phyloP scores from a whole-genome alignment of 1,284 basidiomycete genomes.

The Papiliotrema terrestris region DNA sequence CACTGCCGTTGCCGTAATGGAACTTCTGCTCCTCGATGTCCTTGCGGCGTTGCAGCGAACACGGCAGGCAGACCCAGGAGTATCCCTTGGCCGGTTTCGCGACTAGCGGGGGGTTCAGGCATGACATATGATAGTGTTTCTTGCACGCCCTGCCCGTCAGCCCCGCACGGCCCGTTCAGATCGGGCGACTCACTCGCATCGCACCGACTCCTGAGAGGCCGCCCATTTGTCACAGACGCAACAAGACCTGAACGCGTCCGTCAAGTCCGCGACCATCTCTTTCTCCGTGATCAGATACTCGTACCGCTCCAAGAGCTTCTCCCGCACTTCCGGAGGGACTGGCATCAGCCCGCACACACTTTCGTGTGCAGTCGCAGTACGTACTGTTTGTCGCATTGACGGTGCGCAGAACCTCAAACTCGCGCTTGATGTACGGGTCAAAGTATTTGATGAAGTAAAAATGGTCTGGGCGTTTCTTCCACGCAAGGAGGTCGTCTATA shows the following conservation, averaged over 20 bases:
- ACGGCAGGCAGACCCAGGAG: constrained; percentile 95
- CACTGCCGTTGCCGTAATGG: constrained; percentile 54
- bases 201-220: constrained; percentile 76
- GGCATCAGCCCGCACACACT: constrained; percentile 2
- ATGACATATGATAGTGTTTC: constrained; percentile 90
- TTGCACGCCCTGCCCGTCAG: constrained; percentile 63
- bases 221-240: constrained; percentile 78
- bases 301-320: constrained; percentile 74
- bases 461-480: constrained; percentile 90
- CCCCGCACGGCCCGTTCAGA: background rate
- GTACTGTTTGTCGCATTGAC: constrained; percentile 81
- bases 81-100: constrained; percentile 95
- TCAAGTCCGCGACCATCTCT: constrained; percentile 85
- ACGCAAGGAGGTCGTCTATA: constrained; percentile 86
- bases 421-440: constrained; percentile 96
- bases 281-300: constrained; percentile 94
- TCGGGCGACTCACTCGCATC: constrained; percentile 65
- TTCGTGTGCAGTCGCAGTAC: background rate
- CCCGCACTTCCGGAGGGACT: constrained; percentile 77
- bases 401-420: constrained; percentile 91
- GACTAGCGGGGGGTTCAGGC: constrained; percentile 87
- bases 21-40: constrained; percentile 70
- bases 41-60: constrained; percentile 81
- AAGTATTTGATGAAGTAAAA: constrained; percentile 93
- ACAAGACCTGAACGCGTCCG: constrained; percentile 79